Conservation (phyloP, 768 basidiomycete species). For the Leccinum subgranulosum region DNA sequence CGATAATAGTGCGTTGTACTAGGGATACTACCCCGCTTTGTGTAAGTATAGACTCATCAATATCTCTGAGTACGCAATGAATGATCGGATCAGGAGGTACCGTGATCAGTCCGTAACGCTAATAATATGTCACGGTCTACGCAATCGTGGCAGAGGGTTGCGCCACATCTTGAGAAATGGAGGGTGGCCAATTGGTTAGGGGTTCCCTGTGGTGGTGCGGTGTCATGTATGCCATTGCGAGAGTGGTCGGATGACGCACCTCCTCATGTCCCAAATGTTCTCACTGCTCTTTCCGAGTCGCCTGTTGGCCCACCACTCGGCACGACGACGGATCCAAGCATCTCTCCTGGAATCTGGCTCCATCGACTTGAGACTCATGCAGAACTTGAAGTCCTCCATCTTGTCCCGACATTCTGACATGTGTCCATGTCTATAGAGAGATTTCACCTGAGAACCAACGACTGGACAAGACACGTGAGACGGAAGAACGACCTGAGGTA, state of each 20-base stretch:
- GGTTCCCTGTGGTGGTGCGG: slow-evolving; percentile 16
- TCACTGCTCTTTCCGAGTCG: slow-evolving; percentile 82
- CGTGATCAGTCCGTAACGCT: too few species aligned
- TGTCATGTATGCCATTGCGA: not conserved
- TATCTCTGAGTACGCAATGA: not conserved
- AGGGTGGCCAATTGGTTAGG: slow-evolving; percentile 28
- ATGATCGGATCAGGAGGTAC: not conserved
- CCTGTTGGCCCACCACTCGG: slow-evolving; percentile 92
- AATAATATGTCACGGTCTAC: slow-evolving; percentile 1
- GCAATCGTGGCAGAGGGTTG: slow-evolving; percentile 24
- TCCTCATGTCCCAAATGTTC: slow-evolving; percentile 89
- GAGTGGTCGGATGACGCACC: slow-evolving; percentile 47
- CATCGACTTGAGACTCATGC: slow-evolving; percentile 77
- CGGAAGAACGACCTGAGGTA: slow-evolving; percentile 1
- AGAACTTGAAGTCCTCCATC: slow-evolving; percentile 93
- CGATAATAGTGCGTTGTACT: not conserved
- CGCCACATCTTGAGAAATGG: slow-evolving; percentile 18
- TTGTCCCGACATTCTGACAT: slow-evolving; percentile 69
- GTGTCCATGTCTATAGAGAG: slow-evolving; percentile 84
- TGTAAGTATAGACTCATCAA: not conserved
- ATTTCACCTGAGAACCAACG: slow-evolving; percentile 75
- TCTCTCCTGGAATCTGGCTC: slow-evolving; percentile 75
- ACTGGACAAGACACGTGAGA: slow-evolving; percentile 42
- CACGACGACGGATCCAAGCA: slow-evolving; percentile 81
- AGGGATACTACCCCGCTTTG: not conserved